Percentiles rank a stretch among this genome's conserved stretches.
These are phyloP conservation scores for Amaranthus tricolor DNA, from an alignment of 179 eudicot species.

Conservation along the genomic window DNA sequence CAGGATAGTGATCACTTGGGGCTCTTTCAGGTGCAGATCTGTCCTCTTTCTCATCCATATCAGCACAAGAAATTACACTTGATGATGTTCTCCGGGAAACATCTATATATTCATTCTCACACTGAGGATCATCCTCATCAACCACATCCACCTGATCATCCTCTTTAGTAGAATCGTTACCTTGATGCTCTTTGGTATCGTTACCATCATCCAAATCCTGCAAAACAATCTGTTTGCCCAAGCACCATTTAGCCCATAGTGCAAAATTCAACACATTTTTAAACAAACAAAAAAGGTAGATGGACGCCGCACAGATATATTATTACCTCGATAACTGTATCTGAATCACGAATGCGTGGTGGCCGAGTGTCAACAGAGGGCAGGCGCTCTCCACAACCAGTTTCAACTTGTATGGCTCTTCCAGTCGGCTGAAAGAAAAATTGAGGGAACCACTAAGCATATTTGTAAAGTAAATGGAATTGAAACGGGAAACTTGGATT, in stretches of 20 bases:
- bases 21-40: slow-evolving; percentile 39
- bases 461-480: neutral
- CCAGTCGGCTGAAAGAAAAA: slow-evolving; percentile 66
- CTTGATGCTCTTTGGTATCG: slow-evolving; percentile 45
- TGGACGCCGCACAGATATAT: too few relatives aligned
- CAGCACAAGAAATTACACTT: slow-evolving; percentile 22
- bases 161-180: slow-evolving; percentile 39
- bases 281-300: too few relatives aligned
- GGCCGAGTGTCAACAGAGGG: slow-evolving; percentile 87
- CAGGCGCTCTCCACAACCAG: slow-evolving; percentile 69
- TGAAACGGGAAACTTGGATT: slow-evolving; percentile 1
- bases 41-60: slow-evolving; percentile 23
- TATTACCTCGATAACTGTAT: slow-evolving; percentile 74
- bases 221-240: slow-evolving; percentile 68
- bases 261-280: too few relatives aligned
- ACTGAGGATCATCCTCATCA: slow-evolving; percentile 39
- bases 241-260: slow-evolving; percentile 12
- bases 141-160: slow-evolving; percentile 43
- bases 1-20: slow-evolving; percentile 29
- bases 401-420: slow-evolving; percentile 82
- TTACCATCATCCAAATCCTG: slow-evolving; percentile 56
- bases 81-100: slow-evolving; percentile 32
- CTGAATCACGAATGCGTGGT: slow-evolving; percentile 71
- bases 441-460: slow-evolving; percentile 7
- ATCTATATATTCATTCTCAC: slow-evolving; percentile 34